These are phyloP conservation scores for Candida awuae DNA, from an alignment of 805 yeast species.

Conservation along the genomic window DNA sequence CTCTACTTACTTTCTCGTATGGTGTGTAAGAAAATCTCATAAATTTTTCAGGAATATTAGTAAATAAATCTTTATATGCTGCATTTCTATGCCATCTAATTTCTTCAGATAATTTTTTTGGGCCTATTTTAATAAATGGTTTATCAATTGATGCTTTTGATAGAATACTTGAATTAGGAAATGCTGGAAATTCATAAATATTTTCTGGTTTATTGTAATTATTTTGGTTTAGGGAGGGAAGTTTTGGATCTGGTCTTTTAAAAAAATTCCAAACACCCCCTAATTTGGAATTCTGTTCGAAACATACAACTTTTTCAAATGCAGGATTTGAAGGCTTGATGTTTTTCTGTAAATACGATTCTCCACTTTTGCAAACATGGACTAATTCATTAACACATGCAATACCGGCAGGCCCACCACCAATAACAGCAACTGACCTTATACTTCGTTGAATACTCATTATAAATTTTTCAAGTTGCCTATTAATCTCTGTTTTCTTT, in stretches of 20 bases:
- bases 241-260: constrained; percentile 17
- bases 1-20: constrained; percentile 5
- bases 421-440: constrained; percentile 29
- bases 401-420: constrained; percentile 36
- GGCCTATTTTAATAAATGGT: constrained; percentile 23
- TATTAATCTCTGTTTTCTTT: no score
- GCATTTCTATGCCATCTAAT: constrained; percentile 35
- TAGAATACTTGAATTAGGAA: constrained; percentile 10
- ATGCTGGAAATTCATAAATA: constrained; percentile 11
- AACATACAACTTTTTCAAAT: constrained; percentile 31
- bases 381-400: constrained; percentile 29
- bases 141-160: constrained; percentile 27
- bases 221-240: constrained; percentile 10
- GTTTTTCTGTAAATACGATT: constrained; percentile 11
- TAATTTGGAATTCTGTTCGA: constrained; percentile 31
- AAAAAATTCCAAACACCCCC: constrained; percentile 36
- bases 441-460: neutral
- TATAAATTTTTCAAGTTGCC: no score
- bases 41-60: constrained; percentile 35
- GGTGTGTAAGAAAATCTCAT: constrained; percentile 32
- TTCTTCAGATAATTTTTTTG: constrained; percentile 7
- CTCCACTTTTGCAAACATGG: constrained; percentile 23
- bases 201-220: constrained; percentile 13
- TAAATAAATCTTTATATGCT: constrained; percentile 32
- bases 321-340: constrained; percentile 16